These are phyloP conservation scores for Neurospora cerealis DNA, from an alignment of 495 filamentous ascomycete genomes.

Conservation along the genomic window DNA sequence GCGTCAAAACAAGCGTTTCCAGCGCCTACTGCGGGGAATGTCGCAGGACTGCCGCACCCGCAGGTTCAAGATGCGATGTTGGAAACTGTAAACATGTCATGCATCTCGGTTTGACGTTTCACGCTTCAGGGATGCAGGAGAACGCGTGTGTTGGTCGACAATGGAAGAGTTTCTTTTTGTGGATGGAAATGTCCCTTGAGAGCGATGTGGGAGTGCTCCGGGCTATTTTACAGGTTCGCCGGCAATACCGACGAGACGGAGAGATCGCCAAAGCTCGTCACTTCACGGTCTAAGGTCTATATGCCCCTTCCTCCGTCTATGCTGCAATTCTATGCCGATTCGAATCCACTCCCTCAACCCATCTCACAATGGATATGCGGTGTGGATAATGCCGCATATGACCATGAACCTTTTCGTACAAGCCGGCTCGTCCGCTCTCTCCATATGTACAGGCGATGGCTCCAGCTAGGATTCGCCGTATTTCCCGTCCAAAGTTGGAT, in stretches of 20 bases:
- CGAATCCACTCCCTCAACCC: conserved; percentile 20
- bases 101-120: neutral
- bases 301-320: conserved; percentile 24
- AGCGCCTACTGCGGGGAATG: neutral
- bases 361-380: conserved; percentile 14
- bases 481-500: conserved; percentile 9
- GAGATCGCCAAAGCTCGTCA: conserved; percentile 16
- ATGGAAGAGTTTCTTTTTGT: conserved; percentile 20
- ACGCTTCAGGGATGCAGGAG: neutral
- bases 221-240: conserved; percentile 23
- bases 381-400: conserved; percentile 10
- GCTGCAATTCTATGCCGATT: conserved; percentile 25
- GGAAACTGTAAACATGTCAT: neutral
- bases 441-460: conserved; percentile 22
- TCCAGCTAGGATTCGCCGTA: conserved; percentile 15
- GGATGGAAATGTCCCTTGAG: conserved; percentile 15
- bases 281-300: conserved; percentile 29
- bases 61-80: neutral
- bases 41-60: neutral
- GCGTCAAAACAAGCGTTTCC: neutral
- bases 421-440: conserved; percentile 8
- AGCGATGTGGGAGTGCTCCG: conserved; percentile 16
- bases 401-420: conserved; percentile 23
- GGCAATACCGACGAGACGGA: conserved; percentile 22
- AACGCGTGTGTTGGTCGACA: conserved; percentile 1